Base-by-base conservation (phyloP, 2,329 filamentous ascomycete species). In the Lecanicillium sp. region DNA sequence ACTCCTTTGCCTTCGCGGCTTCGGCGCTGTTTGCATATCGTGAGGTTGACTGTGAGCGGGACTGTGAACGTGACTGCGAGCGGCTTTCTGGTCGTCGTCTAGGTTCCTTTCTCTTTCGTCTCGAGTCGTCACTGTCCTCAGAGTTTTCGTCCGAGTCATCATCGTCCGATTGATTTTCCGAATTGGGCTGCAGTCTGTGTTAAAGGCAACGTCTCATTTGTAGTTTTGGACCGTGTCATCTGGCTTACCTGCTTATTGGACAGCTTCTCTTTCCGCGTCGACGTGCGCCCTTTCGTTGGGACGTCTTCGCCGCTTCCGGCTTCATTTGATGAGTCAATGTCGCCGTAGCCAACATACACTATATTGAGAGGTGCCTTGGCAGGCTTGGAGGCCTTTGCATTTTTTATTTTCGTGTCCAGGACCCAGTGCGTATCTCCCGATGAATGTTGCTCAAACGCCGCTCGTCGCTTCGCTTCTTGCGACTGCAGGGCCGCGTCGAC, bases 361-460 rank as follows among this genome's bases (percentile, higher is more conserved):
- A 89, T 69, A 39, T 71, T 69, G 38, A 76, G 55, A 18, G 63
- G 64, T 29, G 62, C 52, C 41, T 65, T 58, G 31, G 59, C 44
- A 39, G 49, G 48, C 47, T 50, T 51, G 15, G 46, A 42, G 17
- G 57, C 51, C 38, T 48, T 49, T 10, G 46, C 31, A 13, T 51
- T 46, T 27, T 46, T 39, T 35, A 50, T 46, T 13, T 50, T 48
- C 37, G 77, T 70, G 44, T 77, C 79, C 40, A 89, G 63, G 14
- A 85, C 81, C 85, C 85, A 90, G 55, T 81, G 79, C 14, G 81
- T 82, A 57, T 89, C 85, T 37, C 80, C 78, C 31, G 73, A 70
- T 8, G 77, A 76, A 44, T 79, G 76, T 49, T 72, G 73, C 44
- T 80, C 74, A 11, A 86, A 54, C 29, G 77, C 69, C 44, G 72